Base-by-base conservation (phyloP, 2,329 filamentous ascomycete genomes). In the Alternaria metachromatica region DNA sequence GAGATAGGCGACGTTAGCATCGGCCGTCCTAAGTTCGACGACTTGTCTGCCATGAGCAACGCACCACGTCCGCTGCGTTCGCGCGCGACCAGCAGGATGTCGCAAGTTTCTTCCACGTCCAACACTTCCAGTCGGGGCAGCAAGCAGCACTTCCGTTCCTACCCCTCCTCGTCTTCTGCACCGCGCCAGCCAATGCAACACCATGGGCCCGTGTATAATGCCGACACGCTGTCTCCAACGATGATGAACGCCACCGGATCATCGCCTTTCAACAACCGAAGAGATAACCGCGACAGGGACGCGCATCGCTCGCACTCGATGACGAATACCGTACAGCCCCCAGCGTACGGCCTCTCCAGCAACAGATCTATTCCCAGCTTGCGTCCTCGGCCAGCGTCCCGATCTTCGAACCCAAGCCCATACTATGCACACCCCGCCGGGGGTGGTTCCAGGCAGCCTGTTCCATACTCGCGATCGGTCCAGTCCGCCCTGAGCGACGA, bases 321-420 rank as follows among this genome's bases (percentile, higher is more conserved):
- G 76, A 73, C 75, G 20, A 66, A 74, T 46, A 74, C 77, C 5
- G 68, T 68, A 33, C 78, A 76, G 46, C 76, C 79, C 6, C 66
- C 69, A 15, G 37, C 18, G 15, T 76, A 75, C 49, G 76, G 70
- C 49, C 70, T 84, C 55, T 78, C 81, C 6, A 80, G 77, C 65
- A 80, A 82, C 65, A 79, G 80, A 21, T 85, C 84, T 11, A 74
- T 80, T n/a, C 78, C 78, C 18, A 85, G 81, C 67, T 69, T 85
- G 46, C 80, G 83, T 62, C 78, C 81, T 50, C 81, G 81, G 21
- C 67, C 67, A 23, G 63, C 73, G 53, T 78, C 72, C 50, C 77
- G 80, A 30, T 73, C 78, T 12, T 74, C 75, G 50, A 82, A 79
- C 25, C 80, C 81, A 20, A 82, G 78, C 25, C 80, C 81, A 20